These are phyloP conservation scores for Venturiaceae sp. DNA, from an alignment of 2,329 filamentous ascomycete species.

Conservation along the genomic window DNA sequence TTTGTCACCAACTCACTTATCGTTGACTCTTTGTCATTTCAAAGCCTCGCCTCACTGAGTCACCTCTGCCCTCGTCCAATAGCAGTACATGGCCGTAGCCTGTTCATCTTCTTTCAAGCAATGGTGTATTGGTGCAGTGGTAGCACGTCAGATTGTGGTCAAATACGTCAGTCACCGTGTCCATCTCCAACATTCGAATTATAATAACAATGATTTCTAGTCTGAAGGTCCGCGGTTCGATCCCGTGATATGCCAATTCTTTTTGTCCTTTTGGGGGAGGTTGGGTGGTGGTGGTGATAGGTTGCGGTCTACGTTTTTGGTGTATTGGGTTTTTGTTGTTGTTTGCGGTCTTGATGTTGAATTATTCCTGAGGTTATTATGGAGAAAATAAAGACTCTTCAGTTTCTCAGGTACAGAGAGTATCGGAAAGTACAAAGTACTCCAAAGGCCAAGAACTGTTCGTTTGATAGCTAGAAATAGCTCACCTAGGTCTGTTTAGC, in stretches of 20 bases:
- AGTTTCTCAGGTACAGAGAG: no score
- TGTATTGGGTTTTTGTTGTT: background rate
- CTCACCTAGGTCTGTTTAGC: no score
- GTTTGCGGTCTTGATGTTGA: background rate
- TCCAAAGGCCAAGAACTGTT: no score
- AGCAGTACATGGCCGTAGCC: background rate
- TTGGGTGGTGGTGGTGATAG: background rate
- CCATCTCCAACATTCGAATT: no score
- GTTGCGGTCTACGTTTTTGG: background rate
- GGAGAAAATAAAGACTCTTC: background rate
- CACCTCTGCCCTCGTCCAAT: background rate
- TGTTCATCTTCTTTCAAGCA: background rate
- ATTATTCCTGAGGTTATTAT: background rate
- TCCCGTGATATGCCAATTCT: background rate
- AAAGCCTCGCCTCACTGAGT: background rate
- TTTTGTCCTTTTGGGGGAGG: background rate
- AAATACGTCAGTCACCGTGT: background rate
- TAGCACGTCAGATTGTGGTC: slow-evolving; percentile 3
- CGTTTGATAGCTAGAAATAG: no score
- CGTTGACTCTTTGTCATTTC: background rate
- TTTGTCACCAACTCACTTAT: no score
- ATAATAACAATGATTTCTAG: no score
- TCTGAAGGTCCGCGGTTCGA: slow-evolving; percentile 1
- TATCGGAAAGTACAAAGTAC: no score
- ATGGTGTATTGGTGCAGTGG: slow-evolving; percentile 1